Evolutionary conservation across 2,329 filamentous ascomycete genomes (phyloP).

Genomic region (Phyllosticta citrichinensis): DNA sequence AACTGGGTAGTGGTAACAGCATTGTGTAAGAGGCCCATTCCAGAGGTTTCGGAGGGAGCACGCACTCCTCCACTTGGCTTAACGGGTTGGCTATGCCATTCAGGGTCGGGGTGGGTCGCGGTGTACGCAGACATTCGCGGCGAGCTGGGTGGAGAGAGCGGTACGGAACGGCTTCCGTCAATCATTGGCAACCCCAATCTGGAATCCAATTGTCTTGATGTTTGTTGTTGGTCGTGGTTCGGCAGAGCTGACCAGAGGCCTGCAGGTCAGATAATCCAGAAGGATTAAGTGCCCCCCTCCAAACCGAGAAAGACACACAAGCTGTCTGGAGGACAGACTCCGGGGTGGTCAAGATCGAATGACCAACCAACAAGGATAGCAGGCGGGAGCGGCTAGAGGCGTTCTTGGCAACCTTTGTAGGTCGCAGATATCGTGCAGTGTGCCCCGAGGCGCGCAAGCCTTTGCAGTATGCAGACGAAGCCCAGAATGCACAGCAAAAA

Average conservation of each 20-base stretch:
- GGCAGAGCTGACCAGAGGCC: slow-evolving; percentile 2
- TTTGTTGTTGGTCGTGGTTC: slow-evolving; percentile 3
- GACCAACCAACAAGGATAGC: slow-evolving; percentile 8
- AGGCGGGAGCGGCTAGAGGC: slow-evolving; percentile 10
- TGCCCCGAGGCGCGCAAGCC: slow-evolving; percentile 10
- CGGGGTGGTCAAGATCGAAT: slow-evolving; percentile 10
- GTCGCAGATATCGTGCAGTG: slow-evolving; percentile 11
- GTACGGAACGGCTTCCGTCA: slow-evolving; percentile 36
- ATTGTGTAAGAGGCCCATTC: slow-evolving; percentile 28
- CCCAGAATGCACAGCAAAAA: slow-evolving; percentile 7
- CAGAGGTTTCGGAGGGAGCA: slow-evolving; percentile 25
- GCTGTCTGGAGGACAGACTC: slow-evolving; percentile 7
- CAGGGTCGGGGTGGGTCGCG: slow-evolving; percentile 32
- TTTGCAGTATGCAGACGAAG: slow-evolving; percentile 4
- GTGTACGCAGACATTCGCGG: slow-evolving; percentile 41
- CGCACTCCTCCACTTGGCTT: slow-evolving; percentile 25
- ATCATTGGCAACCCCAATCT: slow-evolving; percentile 23
- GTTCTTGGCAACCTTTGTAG: slow-evolving; percentile 8
- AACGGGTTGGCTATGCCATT: slow-evolving; percentile 32
- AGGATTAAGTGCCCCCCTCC: neutral
- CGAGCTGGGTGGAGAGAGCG: slow-evolving; percentile 40
- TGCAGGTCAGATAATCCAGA: slow-evolving; percentile 7
- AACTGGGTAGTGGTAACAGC: slow-evolving; percentile 26
- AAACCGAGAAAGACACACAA: slow-evolving; percentile 7
- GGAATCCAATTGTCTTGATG: neutral